Conservation (phyloP, 148 eudicot species). For the Persicaria maculosa region DNA sequence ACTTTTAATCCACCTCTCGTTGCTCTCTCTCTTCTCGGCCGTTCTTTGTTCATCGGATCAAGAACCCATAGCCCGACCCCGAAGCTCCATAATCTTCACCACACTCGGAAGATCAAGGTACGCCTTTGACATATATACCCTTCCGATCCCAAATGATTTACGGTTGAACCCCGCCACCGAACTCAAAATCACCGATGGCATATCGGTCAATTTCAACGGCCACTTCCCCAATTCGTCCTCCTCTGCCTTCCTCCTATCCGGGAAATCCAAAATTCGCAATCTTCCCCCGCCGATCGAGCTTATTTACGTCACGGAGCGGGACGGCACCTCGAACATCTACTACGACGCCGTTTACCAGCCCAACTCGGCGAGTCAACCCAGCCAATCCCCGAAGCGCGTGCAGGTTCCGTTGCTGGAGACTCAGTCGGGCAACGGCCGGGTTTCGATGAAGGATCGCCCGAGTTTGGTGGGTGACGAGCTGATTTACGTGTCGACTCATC, state of each 20-base stretch:
- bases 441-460: conserved; percentile 74
- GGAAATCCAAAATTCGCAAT: neutral
- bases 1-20: neutral
- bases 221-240: conserved; percentile 37
- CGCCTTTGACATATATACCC: conserved; percentile 62
- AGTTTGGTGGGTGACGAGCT: conserved; percentile 52
- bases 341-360: conserved; percentile 27
- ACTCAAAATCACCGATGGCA: conserved; percentile 55
- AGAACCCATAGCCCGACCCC: neutral
- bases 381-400: conserved; percentile 16
- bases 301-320: conserved; percentile 57
- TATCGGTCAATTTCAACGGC: conserved; percentile 75
- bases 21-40: neutral
- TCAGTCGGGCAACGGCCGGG: conserved; percentile 12
- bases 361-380: conserved; percentile 18
- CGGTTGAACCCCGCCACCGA: conserved; percentile 21
- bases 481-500: conserved; percentile 69
- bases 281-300: conserved; percentile 23
- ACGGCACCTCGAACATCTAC: conserved; percentile 43
- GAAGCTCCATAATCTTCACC: conserved; percentile 40
- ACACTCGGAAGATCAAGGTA: conserved; percentile 47
- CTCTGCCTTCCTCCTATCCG: conserved; percentile 10
- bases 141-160: conserved; percentile 26
- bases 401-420: conserved; percentile 30
- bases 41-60: neutral